Evolutionary conservation across 2,329 filamentous ascomycete genomes (phyloP), one percentile per base, ranked within the genome.

Genomic region (Talaromyces verruculosus): DNA sequence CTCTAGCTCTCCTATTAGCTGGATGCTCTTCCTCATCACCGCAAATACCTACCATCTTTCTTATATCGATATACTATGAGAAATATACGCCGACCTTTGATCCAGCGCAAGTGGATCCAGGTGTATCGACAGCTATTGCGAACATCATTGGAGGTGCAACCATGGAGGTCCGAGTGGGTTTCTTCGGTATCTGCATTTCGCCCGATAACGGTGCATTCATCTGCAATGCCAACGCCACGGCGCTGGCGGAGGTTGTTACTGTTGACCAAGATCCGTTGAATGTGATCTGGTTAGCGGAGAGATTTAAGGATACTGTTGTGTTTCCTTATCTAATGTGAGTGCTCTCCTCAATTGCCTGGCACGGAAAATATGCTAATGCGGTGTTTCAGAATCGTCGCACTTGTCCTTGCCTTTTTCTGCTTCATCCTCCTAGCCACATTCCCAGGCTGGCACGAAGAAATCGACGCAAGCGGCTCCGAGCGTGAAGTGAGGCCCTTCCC

Each of bases 241-340:
- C 93, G 2, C 85, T 99, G 58, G 94, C 95, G 43, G 91, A 95
- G 77, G 90, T 97, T 80, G 87, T 98, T 51, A 89, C 87, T 22
- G 88, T 96, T 49, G 93, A 97, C 75, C 91, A 97, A 79, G 95
- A 99, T 81, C 95, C 95, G 45, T 84, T 99, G 75, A 99, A 99
- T 79, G 83, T 99, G 74, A 93, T 99, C 73, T 99, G 94, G 95
- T 87, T 99, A 64, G 94, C 95, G 28, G 89, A 90, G 72, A 96
- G 96, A 71, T 99, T 99, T 83, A 98, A 98, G 80, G 93, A 98
- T 79, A 94, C 93, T 81, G 95, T 99, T 77, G 94, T 99, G 53
- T 99, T 99, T 77, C 95, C 95, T 10, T 99, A 98, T 76, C 83
- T 99, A 22, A 89, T 99, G 91, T 95, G 79, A 83, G 91, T 83